Base-by-base conservation (phyloP, 208 protist genomes). In the Porcisia hertigi region DNA sequence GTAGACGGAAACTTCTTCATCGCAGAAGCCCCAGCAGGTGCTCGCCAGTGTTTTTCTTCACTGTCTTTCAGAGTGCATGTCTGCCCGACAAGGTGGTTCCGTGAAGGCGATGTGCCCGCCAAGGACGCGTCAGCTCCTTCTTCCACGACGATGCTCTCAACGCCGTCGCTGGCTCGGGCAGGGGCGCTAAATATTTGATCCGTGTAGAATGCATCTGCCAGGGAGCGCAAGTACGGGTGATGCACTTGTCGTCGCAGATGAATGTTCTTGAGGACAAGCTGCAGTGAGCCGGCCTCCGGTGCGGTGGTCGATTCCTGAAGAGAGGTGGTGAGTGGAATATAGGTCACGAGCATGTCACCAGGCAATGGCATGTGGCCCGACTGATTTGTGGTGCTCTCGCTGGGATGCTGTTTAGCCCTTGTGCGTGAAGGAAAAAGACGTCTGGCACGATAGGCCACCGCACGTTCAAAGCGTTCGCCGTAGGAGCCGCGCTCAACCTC, bases 141-240 rank as follows among this genome's bases (percentile, higher is more conserved):
- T 25, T 25, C 36, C 25, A 41, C 47, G 6, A 9, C 16, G 25
- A 57, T 49, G 47, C 25, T 36, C 12, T 36, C 47, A 1, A 8
- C 23, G 43, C 47, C 12, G 25, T 36, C 53, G 6, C 54, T 55
- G 7, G 53, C 2, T 36, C 2, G 45, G 1, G 7, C 41, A 30
- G 36, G 34, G 34, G 69, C 11, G 36, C 53, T 41, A 2, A 69
- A 55, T 0, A 47, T 6, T 47, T 78, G 67, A 30, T 66, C 49
- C 11, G 73, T 78, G 60, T 78, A 82, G 45, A 82, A 82, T 39
- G 75, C 72, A 52, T 82, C 78, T 3, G 77, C 62, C 16, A 82
- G 25, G 6, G 78, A 57, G 30, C 78, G 72, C 69, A 82, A 67
- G 9, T 71, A 67, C 14, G 78, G 73, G 55, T 82, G 78, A 16